Conservation (phyloP, 345 rosid species). For the Eucalyptus pauciflora region DNA sequence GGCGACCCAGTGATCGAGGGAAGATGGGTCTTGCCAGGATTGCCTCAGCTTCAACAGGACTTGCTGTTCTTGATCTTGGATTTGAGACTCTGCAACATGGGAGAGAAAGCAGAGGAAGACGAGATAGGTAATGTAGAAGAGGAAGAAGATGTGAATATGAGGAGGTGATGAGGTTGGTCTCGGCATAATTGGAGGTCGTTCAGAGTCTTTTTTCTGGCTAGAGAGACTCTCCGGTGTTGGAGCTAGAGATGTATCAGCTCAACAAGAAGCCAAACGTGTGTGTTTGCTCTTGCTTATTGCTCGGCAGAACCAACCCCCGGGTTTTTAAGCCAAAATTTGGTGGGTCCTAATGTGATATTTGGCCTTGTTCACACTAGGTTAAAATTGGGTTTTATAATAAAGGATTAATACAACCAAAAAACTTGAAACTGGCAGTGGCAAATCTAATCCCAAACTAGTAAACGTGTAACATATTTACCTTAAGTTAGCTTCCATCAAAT, state of each 20-base stretch:
- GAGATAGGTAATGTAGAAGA: not conserved
- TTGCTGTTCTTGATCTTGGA: conserved; percentile 17
- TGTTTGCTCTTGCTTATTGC: not conserved
- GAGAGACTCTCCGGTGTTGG: not conserved
- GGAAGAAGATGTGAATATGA: not conserved
- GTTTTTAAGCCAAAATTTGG: not conserved
- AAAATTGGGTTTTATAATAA: no score
- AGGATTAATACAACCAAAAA: no score
- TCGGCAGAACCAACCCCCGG: not conserved
- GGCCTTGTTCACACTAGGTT: not conserved
- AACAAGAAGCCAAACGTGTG: not conserved
- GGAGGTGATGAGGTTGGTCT: not conserved
- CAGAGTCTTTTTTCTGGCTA: not conserved
- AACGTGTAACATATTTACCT: not conserved
- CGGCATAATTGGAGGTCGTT: not conserved
- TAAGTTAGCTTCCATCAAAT: not conserved
- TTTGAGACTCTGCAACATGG: conserved; percentile 2
- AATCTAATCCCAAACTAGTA: not conserved
- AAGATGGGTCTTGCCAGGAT: conserved; percentile 26
- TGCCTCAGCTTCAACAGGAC: conserved; percentile 26
- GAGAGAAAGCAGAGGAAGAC: not conserved
- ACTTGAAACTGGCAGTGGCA: fast-evolving
- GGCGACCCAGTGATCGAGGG: conserved; percentile 21
- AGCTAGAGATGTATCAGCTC: not conserved
- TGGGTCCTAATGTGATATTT: not conserved